Conservation (phyloP, 345 rosid genomes). For the Excoecaria agallocha region DNA sequence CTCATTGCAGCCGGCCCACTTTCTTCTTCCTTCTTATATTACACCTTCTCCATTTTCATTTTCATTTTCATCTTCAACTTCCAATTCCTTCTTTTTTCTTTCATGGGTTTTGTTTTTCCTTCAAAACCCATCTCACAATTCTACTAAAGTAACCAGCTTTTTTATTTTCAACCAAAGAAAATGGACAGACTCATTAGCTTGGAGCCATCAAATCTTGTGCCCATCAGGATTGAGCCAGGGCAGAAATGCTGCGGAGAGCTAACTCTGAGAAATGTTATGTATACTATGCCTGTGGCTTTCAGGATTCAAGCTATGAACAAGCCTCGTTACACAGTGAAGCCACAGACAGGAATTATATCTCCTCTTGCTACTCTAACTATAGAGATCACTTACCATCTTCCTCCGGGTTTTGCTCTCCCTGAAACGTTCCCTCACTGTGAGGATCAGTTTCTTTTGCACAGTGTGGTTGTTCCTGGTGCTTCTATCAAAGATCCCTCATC, state of each 20-base stretch:
- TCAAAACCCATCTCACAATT: background rate
- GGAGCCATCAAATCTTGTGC: slow-evolving; percentile 53
- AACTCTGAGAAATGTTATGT: slow-evolving; percentile 62
- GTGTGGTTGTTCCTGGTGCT: slow-evolving; percentile 65
- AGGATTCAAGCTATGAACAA: slow-evolving; percentile 47
- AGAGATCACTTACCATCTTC: slow-evolving; percentile 46
- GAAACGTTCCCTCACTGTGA: slow-evolving; percentile 41
- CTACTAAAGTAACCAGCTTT: too few relatives aligned
- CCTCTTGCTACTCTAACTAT: slow-evolving; percentile 42
- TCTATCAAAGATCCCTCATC: slow-evolving; percentile 39
- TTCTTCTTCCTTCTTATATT: slow-evolving; percentile 14
- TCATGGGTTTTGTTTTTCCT: background rate
- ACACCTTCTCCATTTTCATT: too few relatives aligned
- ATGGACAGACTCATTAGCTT: slow-evolving; percentile 64
- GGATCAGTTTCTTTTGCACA: slow-evolving; percentile 55
- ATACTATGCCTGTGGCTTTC: slow-evolving; percentile 71
- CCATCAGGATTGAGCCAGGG: slow-evolving; percentile 47
- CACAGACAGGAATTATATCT: slow-evolving; percentile 55
- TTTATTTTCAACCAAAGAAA: background rate
- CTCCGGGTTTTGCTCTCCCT: slow-evolving; percentile 32
- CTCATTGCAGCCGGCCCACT: slow-evolving; percentile 41
- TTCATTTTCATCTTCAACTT: background rate
- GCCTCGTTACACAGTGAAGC: slow-evolving; percentile 43
- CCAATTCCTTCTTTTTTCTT: background rate
- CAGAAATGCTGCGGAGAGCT: slow-evolving; percentile 55